These are phyloP conservation scores for Emmonsiellopsis sp. DNA, from an alignment of 2,329 filamentous ascomycete species.

Conservation along the genomic window DNA sequence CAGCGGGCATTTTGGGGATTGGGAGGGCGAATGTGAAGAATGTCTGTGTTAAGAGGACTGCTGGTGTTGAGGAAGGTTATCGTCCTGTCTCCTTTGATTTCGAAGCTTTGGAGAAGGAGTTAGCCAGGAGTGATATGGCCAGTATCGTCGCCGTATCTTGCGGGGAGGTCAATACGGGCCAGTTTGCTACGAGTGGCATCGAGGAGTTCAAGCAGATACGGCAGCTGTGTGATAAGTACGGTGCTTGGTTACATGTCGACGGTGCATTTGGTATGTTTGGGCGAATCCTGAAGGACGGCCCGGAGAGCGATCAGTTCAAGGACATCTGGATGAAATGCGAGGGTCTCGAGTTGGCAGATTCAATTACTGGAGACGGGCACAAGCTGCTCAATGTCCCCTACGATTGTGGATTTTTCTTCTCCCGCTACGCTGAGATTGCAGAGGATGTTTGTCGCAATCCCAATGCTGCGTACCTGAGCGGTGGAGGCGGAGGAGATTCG, in stretches of 20 bases:
- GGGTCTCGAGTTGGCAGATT: constrained; percentile 74
- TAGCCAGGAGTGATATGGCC: constrained; percentile 47
- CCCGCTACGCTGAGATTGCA: constrained; percentile 50
- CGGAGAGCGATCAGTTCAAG: constrained; percentile 47
- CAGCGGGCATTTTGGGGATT: constrained; percentile 70
- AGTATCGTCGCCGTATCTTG: constrained; percentile 73
- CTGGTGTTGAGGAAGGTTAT: constrained; percentile 29
- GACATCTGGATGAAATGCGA: constrained; percentile 31
- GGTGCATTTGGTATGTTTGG: constrained; percentile 83
- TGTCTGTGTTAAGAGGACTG: constrained; percentile 29
- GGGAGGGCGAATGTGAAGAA: constrained; percentile 60
- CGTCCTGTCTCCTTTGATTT: constrained; percentile 65
- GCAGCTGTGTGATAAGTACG: constrained; percentile 59
- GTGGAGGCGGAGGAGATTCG: constrained; percentile 23
- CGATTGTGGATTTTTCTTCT: constrained; percentile 85
- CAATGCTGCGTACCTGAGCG: constrained; percentile 68
- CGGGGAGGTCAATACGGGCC: constrained; percentile 83
- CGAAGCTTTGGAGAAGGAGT: constrained; percentile 49
- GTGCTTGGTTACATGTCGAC: constrained; percentile 83
- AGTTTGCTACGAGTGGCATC: constrained; percentile 55
- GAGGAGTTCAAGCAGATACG: constrained; percentile 56
- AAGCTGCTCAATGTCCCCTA: constrained; percentile 95
- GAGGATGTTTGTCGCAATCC: constrained; percentile 67
- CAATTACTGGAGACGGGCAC: constrained; percentile 77
- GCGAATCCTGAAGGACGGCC: constrained; percentile 48